A percentile compares a stretch with the other conserved stretches of the same genome.
Conservation (phyloP, 352 stramenopile genomes). For the Phytophthora kernoviae region DNA sequence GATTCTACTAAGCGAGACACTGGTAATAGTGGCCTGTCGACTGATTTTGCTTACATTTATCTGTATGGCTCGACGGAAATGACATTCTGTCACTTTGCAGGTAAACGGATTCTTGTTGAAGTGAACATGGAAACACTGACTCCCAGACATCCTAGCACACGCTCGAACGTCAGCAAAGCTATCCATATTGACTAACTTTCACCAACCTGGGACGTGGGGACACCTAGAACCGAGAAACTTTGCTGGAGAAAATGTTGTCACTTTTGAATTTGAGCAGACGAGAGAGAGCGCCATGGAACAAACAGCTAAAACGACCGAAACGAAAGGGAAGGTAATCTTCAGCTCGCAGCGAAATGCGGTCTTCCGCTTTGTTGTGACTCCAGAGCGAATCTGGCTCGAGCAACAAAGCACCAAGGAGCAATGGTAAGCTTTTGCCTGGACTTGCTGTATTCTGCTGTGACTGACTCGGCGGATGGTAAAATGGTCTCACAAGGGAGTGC, state of each 20-base stretch:
- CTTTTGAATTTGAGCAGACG: slow-evolving; percentile 12
- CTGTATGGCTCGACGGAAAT: too few relatives aligned
- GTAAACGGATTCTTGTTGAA: too few relatives aligned
- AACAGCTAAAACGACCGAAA: slow-evolving; percentile 13
- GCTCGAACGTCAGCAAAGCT: slow-evolving; percentile 7
- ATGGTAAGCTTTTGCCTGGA: slow-evolving; percentile 9
- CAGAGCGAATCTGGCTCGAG: slow-evolving; percentile 23
- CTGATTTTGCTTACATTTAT: too few relatives aligned
- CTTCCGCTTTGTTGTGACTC: slow-evolving; percentile 22
- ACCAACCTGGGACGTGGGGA: neutral
- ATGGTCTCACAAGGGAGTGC: slow-evolving; percentile 21
- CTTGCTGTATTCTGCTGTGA: neutral
- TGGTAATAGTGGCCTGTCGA: too few relatives aligned
- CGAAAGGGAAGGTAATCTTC: slow-evolving; percentile 19
- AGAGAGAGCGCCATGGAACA: neutral
- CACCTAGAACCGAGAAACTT: neutral
- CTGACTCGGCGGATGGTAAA: neutral
- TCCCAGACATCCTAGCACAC: neutral
- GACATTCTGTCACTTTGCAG: too few relatives aligned
- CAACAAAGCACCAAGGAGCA: slow-evolving; percentile 26
- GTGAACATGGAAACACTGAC: too few relatives aligned
- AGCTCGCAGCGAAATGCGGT: slow-evolving; percentile 19
- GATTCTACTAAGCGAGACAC: too few relatives aligned
- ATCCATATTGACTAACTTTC: neutral
- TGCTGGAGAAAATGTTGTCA: slow-evolving; percentile 1